A percentile compares a stretch with the other conserved stretches of the same genome.
Evolutionary conservation across 768 basidiomycete genomes (phyloP).

Genomic region (Trametes cubensis): DNA sequence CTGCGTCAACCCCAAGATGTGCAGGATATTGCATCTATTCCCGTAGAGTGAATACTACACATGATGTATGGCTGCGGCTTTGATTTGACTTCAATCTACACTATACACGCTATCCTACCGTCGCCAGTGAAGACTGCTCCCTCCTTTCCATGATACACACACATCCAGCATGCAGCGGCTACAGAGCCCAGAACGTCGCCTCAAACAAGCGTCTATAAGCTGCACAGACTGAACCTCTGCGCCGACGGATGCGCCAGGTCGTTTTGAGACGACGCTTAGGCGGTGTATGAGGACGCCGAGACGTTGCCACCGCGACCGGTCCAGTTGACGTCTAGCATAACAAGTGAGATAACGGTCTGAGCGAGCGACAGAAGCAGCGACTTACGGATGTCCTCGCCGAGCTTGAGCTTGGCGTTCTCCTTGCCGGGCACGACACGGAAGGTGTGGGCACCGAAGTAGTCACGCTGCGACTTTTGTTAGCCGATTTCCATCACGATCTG

Average conservation of each 20-base stretch:
- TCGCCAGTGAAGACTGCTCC: constrained; percentile 4
- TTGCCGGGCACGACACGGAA: constrained; percentile 93
- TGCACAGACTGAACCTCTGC: background rate
- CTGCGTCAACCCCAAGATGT: no score
- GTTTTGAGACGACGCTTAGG: constrained; percentile 39
- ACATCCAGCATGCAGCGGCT: background rate
- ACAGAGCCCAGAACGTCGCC: background rate
- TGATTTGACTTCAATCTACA: constrained; percentile 16
- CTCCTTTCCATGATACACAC: constrained; percentile 1
- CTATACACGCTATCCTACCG: constrained; percentile 20
- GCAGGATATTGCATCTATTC: background rate
- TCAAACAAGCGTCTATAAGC: constrained; percentile 9
- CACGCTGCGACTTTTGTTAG: constrained; percentile 56
- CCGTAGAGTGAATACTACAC: constrained; percentile 5
- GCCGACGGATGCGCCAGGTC: background rate
- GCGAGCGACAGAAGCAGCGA: constrained; percentile 24
- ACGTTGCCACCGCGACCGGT: constrained; percentile 97
- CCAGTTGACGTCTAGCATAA: constrained; percentile 89
- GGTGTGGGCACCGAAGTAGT: constrained; percentile 99
- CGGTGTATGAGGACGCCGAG: constrained; percentile 84
- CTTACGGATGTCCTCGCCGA: constrained; percentile 87
- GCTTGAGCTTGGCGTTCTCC: constrained; percentile 81
- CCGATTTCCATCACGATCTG: constrained; percentile 3
- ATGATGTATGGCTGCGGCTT: constrained; percentile 1
- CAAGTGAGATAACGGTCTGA: background rate